These are phyloP conservation scores for Tolypocladium cylindrosporum DNA, from an alignment of 2,329 filamentous ascomycete genomes.

Conservation along the genomic window DNA sequence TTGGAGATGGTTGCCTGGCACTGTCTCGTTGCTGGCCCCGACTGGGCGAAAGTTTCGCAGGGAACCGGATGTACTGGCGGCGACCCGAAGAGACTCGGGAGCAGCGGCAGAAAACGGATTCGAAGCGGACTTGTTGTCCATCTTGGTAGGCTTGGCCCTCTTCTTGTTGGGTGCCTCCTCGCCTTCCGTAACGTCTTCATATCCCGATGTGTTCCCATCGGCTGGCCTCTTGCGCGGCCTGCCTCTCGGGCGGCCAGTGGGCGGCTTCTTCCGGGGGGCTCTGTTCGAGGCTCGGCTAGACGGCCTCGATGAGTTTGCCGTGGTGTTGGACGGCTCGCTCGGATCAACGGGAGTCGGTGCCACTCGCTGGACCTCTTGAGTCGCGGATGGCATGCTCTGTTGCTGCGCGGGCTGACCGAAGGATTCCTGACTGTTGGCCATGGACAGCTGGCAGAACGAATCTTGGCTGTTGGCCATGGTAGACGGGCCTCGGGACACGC, in stretches of 20 bases:
- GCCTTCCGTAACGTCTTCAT: slow-evolving; percentile 57
- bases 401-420: slow-evolving; percentile 10
- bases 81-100: slow-evolving; percentile 75
- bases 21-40: slow-evolving; percentile 35
- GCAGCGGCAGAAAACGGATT: slow-evolving; percentile 66
- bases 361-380: slow-evolving; percentile 22
- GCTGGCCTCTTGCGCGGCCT: slow-evolving; percentile 43
- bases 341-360: slow-evolving; percentile 23
- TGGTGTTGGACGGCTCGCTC: slow-evolving; percentile 7
- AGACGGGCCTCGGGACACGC: slow-evolving; percentile 18
- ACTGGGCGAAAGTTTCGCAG: slow-evolving; percentile 76
- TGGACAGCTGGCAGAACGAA: not conserved
- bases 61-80: slow-evolving; percentile 82
- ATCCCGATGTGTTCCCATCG: slow-evolving; percentile 62
- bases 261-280: slow-evolving; percentile 24
- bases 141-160: slow-evolving; percentile 66
- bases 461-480: not conserved
- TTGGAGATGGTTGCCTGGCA: slow-evolving; percentile 47
- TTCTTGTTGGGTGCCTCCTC: slow-evolving; percentile 52
- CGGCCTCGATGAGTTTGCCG: slow-evolving; percentile 38
- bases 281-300: slow-evolving; percentile 49
- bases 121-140: slow-evolving; percentile 57
- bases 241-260: slow-evolving; percentile 46
- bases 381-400: slow-evolving; percentile 2
- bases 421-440: slow-evolving; percentile 14